Evolutionary conservation across 2,329 filamentous ascomycete species (phyloP).

Genomic region (Talaromyces pinophilus): DNA sequence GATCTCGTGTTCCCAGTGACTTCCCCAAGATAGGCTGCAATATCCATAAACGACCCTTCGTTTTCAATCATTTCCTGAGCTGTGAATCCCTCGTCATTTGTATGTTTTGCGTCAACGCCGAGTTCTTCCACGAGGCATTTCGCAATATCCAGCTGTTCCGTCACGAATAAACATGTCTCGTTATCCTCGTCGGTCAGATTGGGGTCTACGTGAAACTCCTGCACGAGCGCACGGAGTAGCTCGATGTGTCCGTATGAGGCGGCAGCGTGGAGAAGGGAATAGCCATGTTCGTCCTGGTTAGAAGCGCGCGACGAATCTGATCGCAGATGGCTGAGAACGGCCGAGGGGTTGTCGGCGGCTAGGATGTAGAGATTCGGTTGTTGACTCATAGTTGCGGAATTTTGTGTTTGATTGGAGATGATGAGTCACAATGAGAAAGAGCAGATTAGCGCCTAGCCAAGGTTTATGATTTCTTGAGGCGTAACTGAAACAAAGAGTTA

Average conservation of each 20-base stretch:
- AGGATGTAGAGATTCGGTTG: constrained; percentile 67
- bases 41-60: constrained; percentile 75
- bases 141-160: constrained; percentile 77
- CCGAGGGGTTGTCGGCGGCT: constrained; percentile 76
- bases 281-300: constrained; percentile 84
- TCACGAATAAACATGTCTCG: constrained; percentile 93
- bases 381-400: constrained; percentile 36
- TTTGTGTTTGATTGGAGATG: not conserved
- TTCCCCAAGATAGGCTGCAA: constrained; percentile 69
- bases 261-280: constrained; percentile 90
- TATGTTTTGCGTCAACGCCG: constrained; percentile 64
- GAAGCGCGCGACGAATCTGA: constrained; percentile 74
- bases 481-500: not conserved
- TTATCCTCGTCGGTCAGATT: constrained; percentile 86
- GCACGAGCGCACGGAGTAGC: constrained; percentile 73
- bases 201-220: constrained; percentile 74
- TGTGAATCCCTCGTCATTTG: constrained; percentile 74
- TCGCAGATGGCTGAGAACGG: constrained; percentile 72
- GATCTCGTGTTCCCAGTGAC: constrained; percentile 34
- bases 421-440: constrained; percentile 17
- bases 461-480: not conserved
- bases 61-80: constrained; percentile 76
- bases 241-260: constrained; percentile 87
- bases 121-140: constrained; percentile 80
- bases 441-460: not conserved